Evolutionary conservation across 2,329 filamentous ascomycete species (phyloP), one percentile per base, ranked within the genome.

Genomic region (Emergomyces africanus): DNA sequence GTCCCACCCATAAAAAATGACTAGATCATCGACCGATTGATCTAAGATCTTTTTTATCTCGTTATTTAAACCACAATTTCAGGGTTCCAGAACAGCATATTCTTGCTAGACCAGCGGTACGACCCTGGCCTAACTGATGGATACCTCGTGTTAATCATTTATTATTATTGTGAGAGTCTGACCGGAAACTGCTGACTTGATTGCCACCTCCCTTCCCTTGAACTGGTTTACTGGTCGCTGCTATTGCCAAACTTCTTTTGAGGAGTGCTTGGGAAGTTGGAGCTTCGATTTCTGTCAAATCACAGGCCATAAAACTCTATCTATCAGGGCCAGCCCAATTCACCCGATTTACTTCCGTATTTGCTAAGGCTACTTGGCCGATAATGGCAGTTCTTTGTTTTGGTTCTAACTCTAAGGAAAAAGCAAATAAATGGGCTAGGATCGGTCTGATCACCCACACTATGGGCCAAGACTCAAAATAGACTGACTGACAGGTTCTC

Each of bases 371-470:
- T 44, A 44, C 39, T 25, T 30, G 54, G 37, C 37, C 54, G 54
- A 33, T 42, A 54, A 46, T 33, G 23, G 54, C 54, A 35, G 39
- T 55, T 44, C 54, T 55, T 55, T 55, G 54, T 46, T 23, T 55
- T 55, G 33, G n/a, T 54, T 33, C 51, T 12, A 39, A 41, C 20
- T 39, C 51, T 15, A 54, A 44, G 28, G 35, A 55, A 55, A 55
- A 55, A 44, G 39, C 39, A 55, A 55, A 44, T 18, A 55, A 55
- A 39, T 30, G 23, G 51, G 35, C n/a, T 30, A 41, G 18, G 25
- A 55, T 44, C 37, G 39, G 54, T 42, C 54, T 44, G 39, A 55
- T 55, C 54, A 55, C 54, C 54, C 54, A 55, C 53, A 44, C 20
- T 30, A 39, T 15, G 33, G 20, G 20, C 23, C 20, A 55, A 55